These are phyloP conservation scores for Lentinula guzmanii DNA, from an alignment of 768 basidiomycete genomes.

Conservation along the genomic window DNA sequence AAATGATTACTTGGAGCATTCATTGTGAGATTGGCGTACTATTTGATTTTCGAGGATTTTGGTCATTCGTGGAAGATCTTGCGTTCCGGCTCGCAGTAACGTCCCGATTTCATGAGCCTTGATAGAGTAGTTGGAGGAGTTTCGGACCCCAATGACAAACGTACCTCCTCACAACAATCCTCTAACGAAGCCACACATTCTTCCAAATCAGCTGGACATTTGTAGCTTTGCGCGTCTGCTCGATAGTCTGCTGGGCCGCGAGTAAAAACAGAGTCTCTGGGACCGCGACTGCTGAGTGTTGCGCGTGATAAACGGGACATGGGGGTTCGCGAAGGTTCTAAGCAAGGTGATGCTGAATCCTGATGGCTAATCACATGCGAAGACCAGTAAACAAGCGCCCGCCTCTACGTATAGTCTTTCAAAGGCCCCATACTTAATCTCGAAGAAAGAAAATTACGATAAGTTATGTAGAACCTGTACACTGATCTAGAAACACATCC, in stretches of 20 bases:
- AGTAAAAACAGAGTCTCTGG: conserved; percentile 64
- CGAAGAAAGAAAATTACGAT: neutral
- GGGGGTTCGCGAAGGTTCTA: neutral
- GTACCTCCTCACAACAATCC: conserved; percentile 70
- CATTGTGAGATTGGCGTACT: conserved; percentile 30
- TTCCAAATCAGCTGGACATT: conserved; percentile 62
- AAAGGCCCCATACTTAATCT: too few species aligned
- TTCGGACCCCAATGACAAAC: neutral
- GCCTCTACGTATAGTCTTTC: too few species aligned
- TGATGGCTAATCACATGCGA: neutral
- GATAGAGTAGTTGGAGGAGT: neutral
- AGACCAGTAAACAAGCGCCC: neutral
- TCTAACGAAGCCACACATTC: conserved; percentile 78
- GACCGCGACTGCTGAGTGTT: conserved; percentile 34
- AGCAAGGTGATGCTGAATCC: neutral
- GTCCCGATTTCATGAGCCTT: conserved; percentile 67
- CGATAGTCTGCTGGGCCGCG: conserved; percentile 56
- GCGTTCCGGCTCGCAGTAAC: conserved; percentile 62
- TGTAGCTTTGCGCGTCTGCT: conserved; percentile 51
- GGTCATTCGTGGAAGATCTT: conserved; percentile 66
- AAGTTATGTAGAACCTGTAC: neutral
- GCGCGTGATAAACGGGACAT: conserved; percentile 51
- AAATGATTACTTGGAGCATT: neutral
- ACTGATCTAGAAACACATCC: neutral
- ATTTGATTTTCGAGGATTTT: conserved; percentile 63